Base-by-base conservation (phyloP, 2,329 filamentous ascomycete species). In the Capronia americana region DNA sequence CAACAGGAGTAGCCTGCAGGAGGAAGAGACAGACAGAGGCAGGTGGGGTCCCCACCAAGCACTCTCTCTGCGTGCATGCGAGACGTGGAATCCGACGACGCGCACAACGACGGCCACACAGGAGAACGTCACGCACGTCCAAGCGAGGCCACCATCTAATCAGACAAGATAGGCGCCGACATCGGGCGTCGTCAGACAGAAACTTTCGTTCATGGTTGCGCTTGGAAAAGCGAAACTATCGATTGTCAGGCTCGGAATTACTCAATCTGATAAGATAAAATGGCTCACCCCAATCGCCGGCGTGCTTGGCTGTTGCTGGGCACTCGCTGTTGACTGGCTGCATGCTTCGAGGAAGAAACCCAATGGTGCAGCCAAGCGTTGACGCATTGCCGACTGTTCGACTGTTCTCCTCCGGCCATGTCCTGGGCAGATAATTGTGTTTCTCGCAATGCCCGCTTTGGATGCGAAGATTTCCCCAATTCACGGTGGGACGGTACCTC, bases 231-330 rank as follows among this genome's bases (percentile, higher is more conserved):
- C 7, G 10, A 57, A 50, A 17, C 17, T 14, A n/a, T 48, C 48
- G 30, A 30, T 11, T 46, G 65, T 61, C 65, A 65, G 65, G 48
- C 65, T 17, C 1, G 26, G 6, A 32, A 24, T 34, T 28, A 32
- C 17, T 24, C 24, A 38, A 69, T 69, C 57, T 63, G 64, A 70
- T 71, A 64, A 70, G 68, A 70, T 72, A 65, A 65, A 66, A 63
- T 65, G n/a, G 24, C 61, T 28, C 64, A 62, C 11, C 54, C 67
- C 61, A 66, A 64, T 32, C 57, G 44, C 44, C 41, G 50, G 57
- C 24, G 28, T 12, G 30, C 48, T 60, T 63, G 34, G 20, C 38
- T 2, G 1, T 30, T 32, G 41, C 57, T 54, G 28, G 51, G 51
- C 32, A 26, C 62, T 28, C 30, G 12, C 26, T 12, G 10, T 14